Evolutionary conservation across 2,329 filamentous ascomycete genomes (phyloP).

Genomic region (Phaeosphaeria sp.): DNA sequence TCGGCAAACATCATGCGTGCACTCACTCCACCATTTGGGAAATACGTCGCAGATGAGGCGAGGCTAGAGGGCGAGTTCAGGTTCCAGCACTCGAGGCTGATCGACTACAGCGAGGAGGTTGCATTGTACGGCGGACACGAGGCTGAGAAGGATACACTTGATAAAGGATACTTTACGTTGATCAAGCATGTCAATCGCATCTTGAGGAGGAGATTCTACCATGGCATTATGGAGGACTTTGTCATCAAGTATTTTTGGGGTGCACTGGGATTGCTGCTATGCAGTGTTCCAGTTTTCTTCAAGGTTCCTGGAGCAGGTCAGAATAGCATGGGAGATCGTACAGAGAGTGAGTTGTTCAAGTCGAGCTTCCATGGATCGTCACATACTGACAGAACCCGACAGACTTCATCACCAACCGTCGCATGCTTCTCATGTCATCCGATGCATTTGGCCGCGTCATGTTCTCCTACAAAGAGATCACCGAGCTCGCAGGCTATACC

Average conservation of each 20-base stretch:
- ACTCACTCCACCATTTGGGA: slow-evolving; percentile 93
- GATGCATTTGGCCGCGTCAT: slow-evolving; percentile 64
- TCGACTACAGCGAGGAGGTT: slow-evolving; percentile 95
- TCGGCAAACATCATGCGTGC: slow-evolving; percentile 93
- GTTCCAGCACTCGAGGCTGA: slow-evolving; percentile 91
- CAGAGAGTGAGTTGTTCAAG: slow-evolving; percentile 58
- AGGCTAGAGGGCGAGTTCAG: slow-evolving; percentile 94
- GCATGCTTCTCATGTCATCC: slow-evolving; percentile 89
- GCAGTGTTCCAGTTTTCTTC: slow-evolving; percentile 95
- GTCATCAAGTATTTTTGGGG: slow-evolving; percentile 99
- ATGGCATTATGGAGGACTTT: slow-evolving; percentile 99
- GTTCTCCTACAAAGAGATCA: slow-evolving; percentile 75
- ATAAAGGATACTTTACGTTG: slow-evolving; percentile 98
- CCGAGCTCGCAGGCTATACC: slow-evolving; percentile 93
- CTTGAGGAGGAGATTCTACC: slow-evolving; percentile 85
- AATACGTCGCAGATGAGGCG: slow-evolving; percentile 96
- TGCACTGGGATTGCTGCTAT: slow-evolving; percentile 86
- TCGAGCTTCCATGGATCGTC: neutral
- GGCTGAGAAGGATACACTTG: slow-evolving; percentile 92
- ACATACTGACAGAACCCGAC: slow-evolving; percentile 23
- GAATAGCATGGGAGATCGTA: slow-evolving; percentile 71
- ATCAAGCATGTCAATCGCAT: slow-evolving; percentile 99
- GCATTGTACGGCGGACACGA: slow-evolving; percentile 91
- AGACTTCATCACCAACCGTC: slow-evolving; percentile 90
- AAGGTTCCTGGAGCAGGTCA: slow-evolving; percentile 72